Evolutionary conservation across 2,329 filamentous ascomycete species (phyloP).

Genomic region (Furcasterigmium furcatum): DNA sequence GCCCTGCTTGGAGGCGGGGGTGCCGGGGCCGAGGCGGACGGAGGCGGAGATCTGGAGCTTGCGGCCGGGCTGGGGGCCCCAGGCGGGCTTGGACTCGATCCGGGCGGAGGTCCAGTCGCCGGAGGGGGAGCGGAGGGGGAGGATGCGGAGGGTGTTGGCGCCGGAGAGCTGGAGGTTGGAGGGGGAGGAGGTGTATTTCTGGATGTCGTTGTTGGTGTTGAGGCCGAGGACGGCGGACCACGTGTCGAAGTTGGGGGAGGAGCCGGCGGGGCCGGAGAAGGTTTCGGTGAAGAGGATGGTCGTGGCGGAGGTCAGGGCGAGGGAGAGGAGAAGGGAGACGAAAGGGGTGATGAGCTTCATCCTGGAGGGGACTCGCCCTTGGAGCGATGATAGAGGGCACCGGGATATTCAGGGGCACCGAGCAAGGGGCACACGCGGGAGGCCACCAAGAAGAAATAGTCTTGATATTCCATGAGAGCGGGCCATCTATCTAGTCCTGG

Average conservation of each 20-base stretch:
- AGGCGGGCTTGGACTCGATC: slow-evolving; percentile 45
- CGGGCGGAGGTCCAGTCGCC: slow-evolving; percentile 52
- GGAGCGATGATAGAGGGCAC: too few species aligned
- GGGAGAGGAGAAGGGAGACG: neutral
- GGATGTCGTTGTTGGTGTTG: slow-evolving; percentile 47
- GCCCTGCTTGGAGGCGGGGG: slow-evolving; percentile 38
- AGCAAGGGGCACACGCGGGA: too few species aligned
- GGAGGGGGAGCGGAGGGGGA: slow-evolving; percentile 36
- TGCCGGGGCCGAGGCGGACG: slow-evolving; percentile 43
- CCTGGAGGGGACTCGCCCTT: neutral
- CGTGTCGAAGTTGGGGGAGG: slow-evolving; percentile 7
- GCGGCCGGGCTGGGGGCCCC: slow-evolving; percentile 41
- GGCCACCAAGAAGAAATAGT: too few species aligned
- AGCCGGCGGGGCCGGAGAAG: neutral
- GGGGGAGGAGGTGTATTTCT: slow-evolving; percentile 43
- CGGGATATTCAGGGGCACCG: too few species aligned
- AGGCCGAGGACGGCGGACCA: slow-evolving; percentile 22
- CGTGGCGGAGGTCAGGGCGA: neutral
- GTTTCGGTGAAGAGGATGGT: neutral
- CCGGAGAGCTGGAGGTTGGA: slow-evolving; percentile 49
- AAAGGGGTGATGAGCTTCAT: neutral
- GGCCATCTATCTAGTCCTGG: too few species aligned
- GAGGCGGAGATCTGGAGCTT: slow-evolving; percentile 42
- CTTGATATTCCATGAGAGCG: too few species aligned
- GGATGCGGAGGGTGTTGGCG: slow-evolving; percentile 45